A percentile compares a stretch with the other conserved stretches of the same genome.
Evolutionary conservation across 495 filamentous ascomycete species (phyloP).

Genomic region (Talaromyces trachyspermus): DNA sequence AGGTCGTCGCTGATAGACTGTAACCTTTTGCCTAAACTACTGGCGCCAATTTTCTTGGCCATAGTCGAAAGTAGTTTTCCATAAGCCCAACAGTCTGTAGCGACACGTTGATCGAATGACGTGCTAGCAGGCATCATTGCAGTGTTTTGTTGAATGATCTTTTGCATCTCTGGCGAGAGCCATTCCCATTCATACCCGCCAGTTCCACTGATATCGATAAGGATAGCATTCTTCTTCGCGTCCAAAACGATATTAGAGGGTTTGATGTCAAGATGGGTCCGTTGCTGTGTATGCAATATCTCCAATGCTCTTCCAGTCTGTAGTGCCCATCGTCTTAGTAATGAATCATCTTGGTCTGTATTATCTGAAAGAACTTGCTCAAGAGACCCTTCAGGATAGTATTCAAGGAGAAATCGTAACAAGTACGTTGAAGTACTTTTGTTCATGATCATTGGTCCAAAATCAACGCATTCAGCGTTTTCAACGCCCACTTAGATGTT

Average conservation of each 20-base stretch:
- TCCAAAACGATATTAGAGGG: slow-evolving; percentile 18
- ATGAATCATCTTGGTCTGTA: slow-evolving; percentile 4
- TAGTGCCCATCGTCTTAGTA: slow-evolving; percentile 12
- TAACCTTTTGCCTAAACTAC: slow-evolving; percentile 5
- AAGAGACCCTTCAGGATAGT: slow-evolving; percentile 14
- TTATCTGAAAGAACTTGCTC: slow-evolving; percentile 6
- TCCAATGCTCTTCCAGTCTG: slow-evolving; percentile 11
- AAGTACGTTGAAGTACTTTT: neutral
- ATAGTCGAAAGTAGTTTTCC: slow-evolving; percentile 13
- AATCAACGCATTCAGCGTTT: slow-evolving; percentile 12
- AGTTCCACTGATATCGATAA: slow-evolving; percentile 17
- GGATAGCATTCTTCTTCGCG: slow-evolving; percentile 11
- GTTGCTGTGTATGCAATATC: slow-evolving; percentile 6
- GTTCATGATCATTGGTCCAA: slow-evolving; percentile 1
- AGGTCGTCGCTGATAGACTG: slow-evolving; percentile 7
- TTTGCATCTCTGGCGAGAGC: slow-evolving; percentile 14
- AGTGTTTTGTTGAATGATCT: slow-evolving; percentile 8
- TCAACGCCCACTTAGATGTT: slow-evolving; percentile 11
- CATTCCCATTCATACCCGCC: slow-evolving; percentile 15
- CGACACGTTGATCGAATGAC: slow-evolving; percentile 8
- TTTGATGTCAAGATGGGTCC: slow-evolving; percentile 20
- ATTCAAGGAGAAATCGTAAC: slow-evolving; percentile 5
- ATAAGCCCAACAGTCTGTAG: slow-evolving; percentile 18
- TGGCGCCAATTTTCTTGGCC: slow-evolving; percentile 8
- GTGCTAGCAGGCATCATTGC: slow-evolving; percentile 7